Evolutionary conservation across 2,329 filamentous ascomycete species (phyloP).

Genomic region (Fusarium tupiense): DNA sequence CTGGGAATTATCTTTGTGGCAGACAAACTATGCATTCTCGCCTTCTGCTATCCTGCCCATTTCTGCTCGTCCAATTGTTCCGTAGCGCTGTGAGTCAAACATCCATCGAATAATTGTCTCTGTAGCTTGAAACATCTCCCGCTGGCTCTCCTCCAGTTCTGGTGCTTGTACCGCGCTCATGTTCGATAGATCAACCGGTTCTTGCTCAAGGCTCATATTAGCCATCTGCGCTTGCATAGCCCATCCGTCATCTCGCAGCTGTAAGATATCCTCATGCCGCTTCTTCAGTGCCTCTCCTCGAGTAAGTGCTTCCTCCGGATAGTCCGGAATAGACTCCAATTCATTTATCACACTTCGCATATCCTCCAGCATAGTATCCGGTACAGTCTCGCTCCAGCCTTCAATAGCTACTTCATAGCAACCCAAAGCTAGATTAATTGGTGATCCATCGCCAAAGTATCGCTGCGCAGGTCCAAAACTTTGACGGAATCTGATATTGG

Average conservation of each 20-base stretch:
- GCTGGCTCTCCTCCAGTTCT: background rate
- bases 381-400: background rate
- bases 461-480: background rate
- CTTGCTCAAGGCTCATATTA: background rate
- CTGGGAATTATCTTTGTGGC: too few relatives aligned
- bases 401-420: background rate
- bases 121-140: background rate
- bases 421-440: fast-evolving
- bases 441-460: background rate
- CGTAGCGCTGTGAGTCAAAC: background rate
- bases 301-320: background rate
- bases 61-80: background rate
- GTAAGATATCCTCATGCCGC: background rate
- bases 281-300: background rate
- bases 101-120: background rate
- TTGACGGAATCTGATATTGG: background rate
- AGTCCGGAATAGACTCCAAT: background rate
- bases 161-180: background rate
- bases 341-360: background rate
- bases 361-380: background rate
- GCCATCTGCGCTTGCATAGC: background rate
- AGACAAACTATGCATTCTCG: background rate
- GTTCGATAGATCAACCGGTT: background rate
- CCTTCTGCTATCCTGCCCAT: background rate
- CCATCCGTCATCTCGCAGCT: background rate